A percentile compares a stretch with the other conserved stretches of the same genome.
These are phyloP conservation scores for Durotheca rogersii DNA, from an alignment of 495 filamentous ascomycete genomes.

Conservation along the genomic window DNA sequence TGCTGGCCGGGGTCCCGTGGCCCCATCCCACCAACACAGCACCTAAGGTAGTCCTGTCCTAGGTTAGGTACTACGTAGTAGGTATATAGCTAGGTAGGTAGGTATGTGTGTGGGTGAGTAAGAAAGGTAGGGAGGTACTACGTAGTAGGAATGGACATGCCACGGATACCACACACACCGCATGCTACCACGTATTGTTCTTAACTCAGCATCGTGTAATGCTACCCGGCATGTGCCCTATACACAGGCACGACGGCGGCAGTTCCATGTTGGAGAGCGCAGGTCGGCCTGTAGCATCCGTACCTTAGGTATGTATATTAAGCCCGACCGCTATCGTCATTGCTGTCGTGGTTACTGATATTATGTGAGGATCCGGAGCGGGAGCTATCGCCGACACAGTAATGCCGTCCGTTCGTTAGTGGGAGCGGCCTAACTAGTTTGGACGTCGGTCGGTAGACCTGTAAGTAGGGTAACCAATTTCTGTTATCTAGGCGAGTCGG, in stretches of 20 bases:
- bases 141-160: no score
- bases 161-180: neutral
- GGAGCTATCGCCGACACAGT: conserved; percentile 19
- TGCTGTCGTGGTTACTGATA: conserved; percentile 3
- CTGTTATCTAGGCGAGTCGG: conserved; percentile 20
- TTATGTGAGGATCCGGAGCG: no score
- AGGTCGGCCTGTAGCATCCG: no score
- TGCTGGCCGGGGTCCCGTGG: conserved; percentile 7
- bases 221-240: neutral
- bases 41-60: no score
- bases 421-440: conserved; percentile 16
- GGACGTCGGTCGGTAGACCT: conserved; percentile 19
- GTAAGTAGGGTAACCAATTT: conserved; percentile 27
- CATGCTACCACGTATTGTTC: conserved; percentile 7
- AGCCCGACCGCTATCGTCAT: conserved; percentile 2
- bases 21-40: conserved; percentile 4
- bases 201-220: conserved; percentile 17
- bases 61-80: no score
- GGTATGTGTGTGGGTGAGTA: no score
- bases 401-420: conserved; percentile 20
- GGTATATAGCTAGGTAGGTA: no score
- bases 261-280: conserved; percentile 14
- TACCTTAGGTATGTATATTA: no score
- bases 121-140: no score
- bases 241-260: conserved; percentile 24